A percentile compares a stretch with the other conserved stretches of the same genome.
Evolutionary conservation across 2,329 filamentous ascomycete species (phyloP).

Genomic region (Dactylonectria estremocensis): DNA sequence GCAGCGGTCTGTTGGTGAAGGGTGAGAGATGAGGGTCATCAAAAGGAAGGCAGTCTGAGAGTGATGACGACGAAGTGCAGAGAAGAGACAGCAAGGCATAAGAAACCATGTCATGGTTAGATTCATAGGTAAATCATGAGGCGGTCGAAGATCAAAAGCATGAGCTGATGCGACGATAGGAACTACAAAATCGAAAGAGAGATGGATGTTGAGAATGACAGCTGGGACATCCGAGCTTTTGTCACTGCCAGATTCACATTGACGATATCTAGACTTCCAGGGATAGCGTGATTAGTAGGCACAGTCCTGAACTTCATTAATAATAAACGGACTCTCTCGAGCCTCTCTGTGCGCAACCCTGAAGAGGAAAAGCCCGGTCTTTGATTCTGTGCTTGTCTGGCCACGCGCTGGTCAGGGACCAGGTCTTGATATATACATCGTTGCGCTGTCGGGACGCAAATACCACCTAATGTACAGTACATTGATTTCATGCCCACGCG

Average conservation of each 20-base stretch:
- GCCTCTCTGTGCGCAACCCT: conserved; percentile 38
- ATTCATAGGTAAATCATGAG: conserved; percentile 10
- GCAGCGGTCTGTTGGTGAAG: conserved; percentile 33
- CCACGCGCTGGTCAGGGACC: conserved; percentile 45
- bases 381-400: conserved; percentile 27
- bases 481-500: conserved; percentile 12
- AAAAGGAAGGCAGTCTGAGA: background rate
- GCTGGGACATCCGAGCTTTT: conserved; percentile 19
- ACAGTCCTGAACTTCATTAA: no score
- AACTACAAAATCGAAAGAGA: conserved; percentile 5
- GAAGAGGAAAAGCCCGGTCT: conserved; percentile 27
- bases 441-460: conserved; percentile 37
- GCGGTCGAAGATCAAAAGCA: background rate
- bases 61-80: conserved; percentile 6
- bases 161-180: conserved; percentile 7
- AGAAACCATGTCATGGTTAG: conserved; percentile 12
- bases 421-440: conserved; percentile 38
- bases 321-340: background rate
- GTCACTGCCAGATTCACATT: background rate
- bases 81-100: background rate
- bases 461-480: conserved; percentile 29
- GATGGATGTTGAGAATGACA: conserved; percentile 1
- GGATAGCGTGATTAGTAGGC: conserved; percentile 21
- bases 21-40: conserved; percentile 14
- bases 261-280: conserved; percentile 10